These are phyloP conservation scores for Nakataea oryzae DNA, from an alignment of 2,329 filamentous ascomycete genomes.

Conservation along the genomic window DNA sequence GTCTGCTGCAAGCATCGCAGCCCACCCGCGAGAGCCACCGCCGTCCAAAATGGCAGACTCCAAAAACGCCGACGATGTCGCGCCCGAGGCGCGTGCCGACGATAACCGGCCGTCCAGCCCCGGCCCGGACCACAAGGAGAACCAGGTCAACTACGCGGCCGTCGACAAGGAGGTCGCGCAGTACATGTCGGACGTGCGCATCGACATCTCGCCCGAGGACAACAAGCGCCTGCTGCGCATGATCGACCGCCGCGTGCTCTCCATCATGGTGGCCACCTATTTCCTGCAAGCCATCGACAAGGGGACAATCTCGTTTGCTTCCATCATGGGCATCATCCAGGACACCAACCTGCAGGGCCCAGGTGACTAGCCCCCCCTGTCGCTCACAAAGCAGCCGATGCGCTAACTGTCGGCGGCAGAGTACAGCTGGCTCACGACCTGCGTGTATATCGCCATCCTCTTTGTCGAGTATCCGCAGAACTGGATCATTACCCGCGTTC, in stretches of 20 bases:
- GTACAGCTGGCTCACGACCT: constrained; percentile 64
- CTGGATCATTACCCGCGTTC: constrained; percentile 38
- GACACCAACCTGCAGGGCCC: constrained; percentile 35
- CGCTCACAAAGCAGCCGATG: background rate
- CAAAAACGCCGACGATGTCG: constrained; percentile 11
- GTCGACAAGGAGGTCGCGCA: constrained; percentile 63
- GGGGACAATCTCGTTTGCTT: constrained; percentile 53
- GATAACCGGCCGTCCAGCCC: background rate
- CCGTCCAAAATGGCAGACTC: background rate
- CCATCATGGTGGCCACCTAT: constrained; percentile 64
- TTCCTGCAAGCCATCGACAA: constrained; percentile 63
- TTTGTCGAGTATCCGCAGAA: constrained; percentile 65
- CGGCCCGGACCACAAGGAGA: constrained; percentile 27
- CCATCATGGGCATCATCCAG: constrained; percentile 49
- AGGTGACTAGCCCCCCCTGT: background rate
- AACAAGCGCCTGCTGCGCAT: constrained; percentile 49
- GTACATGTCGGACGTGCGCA: constrained; percentile 46
- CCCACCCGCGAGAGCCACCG: background rate
- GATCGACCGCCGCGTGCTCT: constrained; percentile 58
- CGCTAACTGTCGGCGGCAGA: constrained; percentile 18
- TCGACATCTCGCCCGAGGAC: constrained; percentile 49
- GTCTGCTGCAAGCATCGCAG: background rate
- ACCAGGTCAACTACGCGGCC: constrained; percentile 35
- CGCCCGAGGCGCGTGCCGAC: background rate
- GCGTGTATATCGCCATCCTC: constrained; percentile 63